Evolutionary conservation across 352 stramenopile genomes (phyloP).

Genomic region (Plasmopara halstedii): DNA sequence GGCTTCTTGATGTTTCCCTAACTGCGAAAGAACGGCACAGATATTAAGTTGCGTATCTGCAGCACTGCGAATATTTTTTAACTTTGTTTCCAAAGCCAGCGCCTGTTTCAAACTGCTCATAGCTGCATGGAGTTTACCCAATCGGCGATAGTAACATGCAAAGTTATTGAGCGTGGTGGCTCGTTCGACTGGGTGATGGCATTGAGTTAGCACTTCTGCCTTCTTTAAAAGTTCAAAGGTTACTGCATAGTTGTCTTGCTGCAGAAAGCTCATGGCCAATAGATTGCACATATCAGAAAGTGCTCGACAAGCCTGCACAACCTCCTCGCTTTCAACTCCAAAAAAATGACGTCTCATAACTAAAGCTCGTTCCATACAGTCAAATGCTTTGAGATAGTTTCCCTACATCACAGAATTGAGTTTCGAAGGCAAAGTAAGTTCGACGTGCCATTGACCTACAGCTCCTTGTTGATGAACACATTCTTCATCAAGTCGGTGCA

Average conservation of each 20-base stretch:
- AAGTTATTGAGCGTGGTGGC: constrained; percentile 93
- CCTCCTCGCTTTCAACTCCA: constrained; percentile 81
- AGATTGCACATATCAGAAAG: constrained; percentile 92
- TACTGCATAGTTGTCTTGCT: constrained; percentile 89
- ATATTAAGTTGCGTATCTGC: constrained; percentile 92
- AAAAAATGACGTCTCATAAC: constrained; percentile 90
- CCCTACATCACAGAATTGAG: constrained; percentile 29
- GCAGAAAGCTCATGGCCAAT: constrained; percentile 90
- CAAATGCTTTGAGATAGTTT: constrained; percentile 89
- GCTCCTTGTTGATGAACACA: constrained; percentile 82
- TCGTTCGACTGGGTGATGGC: constrained; percentile 56
- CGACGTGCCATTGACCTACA: constrained; percentile 16
- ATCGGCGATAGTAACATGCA: constrained; percentile 87
- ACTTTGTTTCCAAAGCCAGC: constrained; percentile 75
- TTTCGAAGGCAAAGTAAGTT: neutral
- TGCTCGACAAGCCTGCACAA: constrained; percentile 77
- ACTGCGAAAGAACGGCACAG: constrained; percentile 87
- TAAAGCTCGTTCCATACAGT: constrained; percentile 89
- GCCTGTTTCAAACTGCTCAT: constrained; percentile 88
- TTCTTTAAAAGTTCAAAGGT: constrained; percentile 91
- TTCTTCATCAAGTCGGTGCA: constrained; percentile 88
- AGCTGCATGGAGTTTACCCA: constrained; percentile 85
- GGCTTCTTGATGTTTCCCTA: constrained; percentile 77
- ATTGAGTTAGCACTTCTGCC: constrained; percentile 86
- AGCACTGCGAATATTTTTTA: constrained; percentile 68